A percentile compares a stretch with the other conserved stretches of the same genome.
Evolutionary conservation across 2,329 filamentous ascomycete species (phyloP).

Genomic region (Ceratocystis colombiana): DNA sequence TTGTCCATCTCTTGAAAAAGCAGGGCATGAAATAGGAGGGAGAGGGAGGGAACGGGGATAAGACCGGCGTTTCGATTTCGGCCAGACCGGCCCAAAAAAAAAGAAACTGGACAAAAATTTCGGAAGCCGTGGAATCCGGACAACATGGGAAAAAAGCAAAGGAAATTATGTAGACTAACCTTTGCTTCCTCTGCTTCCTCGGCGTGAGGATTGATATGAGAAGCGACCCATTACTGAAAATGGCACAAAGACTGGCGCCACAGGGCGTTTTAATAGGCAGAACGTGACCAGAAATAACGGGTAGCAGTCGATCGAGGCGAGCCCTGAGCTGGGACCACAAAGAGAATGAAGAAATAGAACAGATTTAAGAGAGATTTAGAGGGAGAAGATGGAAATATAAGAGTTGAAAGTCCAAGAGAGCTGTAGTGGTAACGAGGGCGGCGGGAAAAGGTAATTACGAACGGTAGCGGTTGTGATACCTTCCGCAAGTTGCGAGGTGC

Average conservation of each 20-base stretch:
- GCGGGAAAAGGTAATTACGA: not conserved
- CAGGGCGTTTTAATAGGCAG: not conserved
- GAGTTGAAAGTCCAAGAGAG: not conserved
- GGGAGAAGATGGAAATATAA: not conserved
- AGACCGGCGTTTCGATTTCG: not conserved
- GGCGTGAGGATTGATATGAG: slow-evolving; percentile 1
- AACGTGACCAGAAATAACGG: not conserved
- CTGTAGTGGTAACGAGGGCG: not conserved
- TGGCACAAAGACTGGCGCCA: not conserved
- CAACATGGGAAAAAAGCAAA: not conserved
- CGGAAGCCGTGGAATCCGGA: not conserved
- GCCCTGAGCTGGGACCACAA: not conserved
- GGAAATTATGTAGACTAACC: slow-evolving; percentile 1
- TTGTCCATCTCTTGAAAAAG: not conserved
- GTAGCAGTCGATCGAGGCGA: not conserved
- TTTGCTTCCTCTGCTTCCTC: slow-evolving; percentile 10
- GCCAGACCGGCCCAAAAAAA: not conserved
- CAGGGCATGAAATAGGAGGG: not conserved
- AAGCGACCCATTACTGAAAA: slow-evolving; percentile 9
- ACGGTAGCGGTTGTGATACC: slow-evolving; percentile 13
- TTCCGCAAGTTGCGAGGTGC: not conserved
- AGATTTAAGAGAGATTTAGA: not conserved
- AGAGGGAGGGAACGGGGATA: not conserved
- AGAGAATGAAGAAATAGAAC: not conserved
- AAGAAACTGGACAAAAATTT: not conserved